Evolutionary conservation across 2,329 filamentous ascomycete species (phyloP).

Genomic region (Epicoccum sorghinum): DNA sequence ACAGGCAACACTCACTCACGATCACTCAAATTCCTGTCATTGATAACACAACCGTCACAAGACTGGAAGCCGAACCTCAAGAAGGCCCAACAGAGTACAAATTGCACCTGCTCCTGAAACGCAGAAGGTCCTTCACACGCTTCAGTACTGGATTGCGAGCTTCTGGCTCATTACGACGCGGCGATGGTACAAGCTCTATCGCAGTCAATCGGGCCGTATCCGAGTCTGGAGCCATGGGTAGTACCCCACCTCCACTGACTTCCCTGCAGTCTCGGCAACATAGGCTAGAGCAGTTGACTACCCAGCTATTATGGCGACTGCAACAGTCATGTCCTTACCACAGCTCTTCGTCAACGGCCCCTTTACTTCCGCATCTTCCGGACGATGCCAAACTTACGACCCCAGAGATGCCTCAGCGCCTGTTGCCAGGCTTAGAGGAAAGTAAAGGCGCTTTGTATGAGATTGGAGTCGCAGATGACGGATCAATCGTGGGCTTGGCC

Average conservation of each 20-base stretch:
- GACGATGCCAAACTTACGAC: conserved; percentile 68
- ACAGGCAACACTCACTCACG: conserved; percentile 7
- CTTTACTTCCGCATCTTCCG: conserved; percentile 77
- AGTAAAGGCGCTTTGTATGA: conserved; percentile 94
- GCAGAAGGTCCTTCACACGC: conserved; percentile 73
- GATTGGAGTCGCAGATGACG: conserved; percentile 94
- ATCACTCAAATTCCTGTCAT: conserved; percentile 17
- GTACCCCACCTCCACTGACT: conserved; percentile 51
- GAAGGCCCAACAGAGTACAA: conserved; percentile 97
- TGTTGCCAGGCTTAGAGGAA: conserved; percentile 81
- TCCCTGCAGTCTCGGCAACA: conserved; percentile 78
- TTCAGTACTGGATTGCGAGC: conserved; percentile 69
- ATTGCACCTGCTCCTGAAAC: conserved; percentile 82
- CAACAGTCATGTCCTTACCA: conserved; percentile 95
- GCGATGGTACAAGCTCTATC: conserved; percentile 37
- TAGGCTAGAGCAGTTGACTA: conserved; percentile 88
- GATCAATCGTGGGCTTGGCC: conserved; percentile 84
- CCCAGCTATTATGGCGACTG: conserved; percentile 90
- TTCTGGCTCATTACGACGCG: conserved; percentile 58
- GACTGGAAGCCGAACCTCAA: conserved; percentile 87
- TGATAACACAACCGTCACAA: conserved; percentile 61
- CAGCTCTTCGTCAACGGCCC: conserved; percentile 74
- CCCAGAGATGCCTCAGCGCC: conserved; percentile 59
- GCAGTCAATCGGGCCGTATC: conserved; percentile 37
- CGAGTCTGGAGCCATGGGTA: conserved; percentile 34